Conservation (phyloP, 2,329 filamentous ascomycete genomes). For the Rhytidhysteron rufulum region DNA sequence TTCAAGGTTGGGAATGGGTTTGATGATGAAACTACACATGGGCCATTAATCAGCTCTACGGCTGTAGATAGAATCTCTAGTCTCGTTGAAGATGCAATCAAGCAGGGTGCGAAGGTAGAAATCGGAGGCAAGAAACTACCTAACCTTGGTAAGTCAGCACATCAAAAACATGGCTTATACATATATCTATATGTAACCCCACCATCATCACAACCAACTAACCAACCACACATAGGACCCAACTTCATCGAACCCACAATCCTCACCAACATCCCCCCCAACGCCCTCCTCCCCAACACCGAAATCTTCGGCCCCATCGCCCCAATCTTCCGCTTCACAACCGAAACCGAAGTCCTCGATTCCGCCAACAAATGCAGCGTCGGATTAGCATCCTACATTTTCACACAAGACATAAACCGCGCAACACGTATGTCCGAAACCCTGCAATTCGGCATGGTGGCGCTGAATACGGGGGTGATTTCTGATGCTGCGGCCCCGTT, state of each 20-base stretch:
- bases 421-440: conserved; percentile 60
- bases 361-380: conserved; percentile 81
- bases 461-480: conserved; percentile 52
- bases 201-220: too few species aligned
- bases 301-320: conserved; percentile 97
- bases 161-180: too few species aligned
- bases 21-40: conserved; percentile 67
- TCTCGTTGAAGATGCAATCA: conserved; percentile 74
- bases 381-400: conserved; percentile 93
- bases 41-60: conserved; percentile 79
- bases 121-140: conserved; percentile 71
- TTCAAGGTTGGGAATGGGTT: conserved; percentile 78
- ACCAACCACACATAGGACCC: too few species aligned
- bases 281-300: conserved; percentile 80
- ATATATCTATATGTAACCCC: too few species aligned
- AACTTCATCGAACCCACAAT: conserved; percentile 93
- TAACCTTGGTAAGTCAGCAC: too few species aligned
- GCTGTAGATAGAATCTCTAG: conserved; percentile 74
- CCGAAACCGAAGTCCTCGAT: conserved; percentile 81
- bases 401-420: conserved; percentile 59
- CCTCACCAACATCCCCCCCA: conserved; percentile 75
- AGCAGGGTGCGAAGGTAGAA: conserved; percentile 72
- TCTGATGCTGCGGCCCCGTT: conserved; percentile 47
- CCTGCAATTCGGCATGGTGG: conserved; percentile 83
- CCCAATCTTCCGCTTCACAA: conserved; percentile 82